Conservation (phyloP, 805 yeast species). For the Maudiozyma serrabonitensis region DNA sequence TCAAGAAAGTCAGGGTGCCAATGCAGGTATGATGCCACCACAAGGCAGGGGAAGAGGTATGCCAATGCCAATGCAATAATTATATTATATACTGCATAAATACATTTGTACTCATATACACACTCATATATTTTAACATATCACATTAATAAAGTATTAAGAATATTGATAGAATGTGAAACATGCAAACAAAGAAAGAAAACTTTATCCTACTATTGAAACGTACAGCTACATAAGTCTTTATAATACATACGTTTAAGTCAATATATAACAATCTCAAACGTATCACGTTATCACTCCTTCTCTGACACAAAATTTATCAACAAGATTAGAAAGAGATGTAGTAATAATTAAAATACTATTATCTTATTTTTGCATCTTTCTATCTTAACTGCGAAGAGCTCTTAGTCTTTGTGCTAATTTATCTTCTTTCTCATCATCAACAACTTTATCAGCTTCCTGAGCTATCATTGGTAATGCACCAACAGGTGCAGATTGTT, state of each 20-base stretch:
- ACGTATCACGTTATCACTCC: too few species aligned
- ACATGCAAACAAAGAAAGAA: too few species aligned
- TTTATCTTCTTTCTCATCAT: slow-evolving; percentile 74
- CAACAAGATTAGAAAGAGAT: too few species aligned
- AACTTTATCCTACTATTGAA: too few species aligned
- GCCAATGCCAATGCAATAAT: slow-evolving; percentile 31
- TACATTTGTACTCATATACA: not conserved
- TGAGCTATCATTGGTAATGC: slow-evolving; percentile 48
- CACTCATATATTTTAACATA: not conserved
- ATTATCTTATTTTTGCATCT: not conserved
- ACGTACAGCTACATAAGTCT: too few species aligned
- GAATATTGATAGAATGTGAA: too few species aligned
- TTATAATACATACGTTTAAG: too few species aligned
- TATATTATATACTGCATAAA: not conserved
- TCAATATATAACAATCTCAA: too few species aligned
- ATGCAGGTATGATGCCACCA: slow-evolving; percentile 40
- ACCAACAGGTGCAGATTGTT: slow-evolving; percentile 58
- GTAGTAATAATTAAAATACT: too few species aligned
- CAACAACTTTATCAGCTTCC: slow-evolving; percentile 34
- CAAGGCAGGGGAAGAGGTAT: slow-evolving; percentile 68
- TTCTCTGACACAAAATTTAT: too few species aligned
- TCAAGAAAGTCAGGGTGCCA: slow-evolving; percentile 49
- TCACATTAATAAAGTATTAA: not conserved
- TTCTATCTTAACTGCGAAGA: slow-evolving; percentile 41
- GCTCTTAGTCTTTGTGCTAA: slow-evolving; percentile 86